Percentiles rank a stretch among this genome's conserved stretches.
phyloP scores from a whole-genome alignment of 768 basidiomycete genomes.

The Russula lepida region DNA sequence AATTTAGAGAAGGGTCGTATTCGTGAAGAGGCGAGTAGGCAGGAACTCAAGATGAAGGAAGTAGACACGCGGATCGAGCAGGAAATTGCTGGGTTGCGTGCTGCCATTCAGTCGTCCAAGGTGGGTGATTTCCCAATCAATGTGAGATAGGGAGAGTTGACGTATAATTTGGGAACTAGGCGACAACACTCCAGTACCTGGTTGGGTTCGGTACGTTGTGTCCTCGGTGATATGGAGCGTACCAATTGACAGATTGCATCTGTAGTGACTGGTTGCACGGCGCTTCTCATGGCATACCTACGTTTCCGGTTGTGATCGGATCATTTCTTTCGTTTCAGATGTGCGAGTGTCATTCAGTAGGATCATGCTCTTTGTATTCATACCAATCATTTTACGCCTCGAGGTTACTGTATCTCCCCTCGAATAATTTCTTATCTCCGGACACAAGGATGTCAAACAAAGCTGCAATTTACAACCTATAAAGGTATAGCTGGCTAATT shows the following conservation, averaged over 20 bases:
- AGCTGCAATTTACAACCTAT: neutral
- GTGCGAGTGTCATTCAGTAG: neutral
- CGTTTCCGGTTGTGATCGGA: constrained; percentile 45
- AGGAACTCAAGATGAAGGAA: constrained; percentile 95
- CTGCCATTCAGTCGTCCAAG: constrained; percentile 80
- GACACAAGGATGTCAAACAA: neutral
- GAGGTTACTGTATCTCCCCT: neutral
- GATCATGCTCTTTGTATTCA: neutral
- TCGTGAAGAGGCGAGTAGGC: constrained; percentile 83
- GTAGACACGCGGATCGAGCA: constrained; percentile 96
- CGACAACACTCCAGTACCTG: constrained; percentile 78
- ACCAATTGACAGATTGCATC: constrained; percentile 15
- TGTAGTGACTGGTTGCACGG: constrained; percentile 80
- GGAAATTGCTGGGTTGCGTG: constrained; percentile 82
- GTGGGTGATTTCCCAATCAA: constrained; percentile 32
- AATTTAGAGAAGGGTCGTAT: constrained; percentile 96
- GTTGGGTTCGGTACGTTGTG: constrained; percentile 69
- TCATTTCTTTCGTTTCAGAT: neutral
- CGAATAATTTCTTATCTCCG: neutral
- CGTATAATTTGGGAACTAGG: constrained; percentile 33
- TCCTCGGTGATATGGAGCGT: neutral
- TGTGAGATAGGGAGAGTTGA: neutral
- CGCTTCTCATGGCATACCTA: constrained; percentile 80
- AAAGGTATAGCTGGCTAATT: neutral
- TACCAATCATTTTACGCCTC: neutral